A percentile compares a stretch with the other conserved stretches of the same genome.
Evolutionary conservation across 2,329 filamentous ascomycete genomes (phyloP).

Genomic region (Aureobasidium sp.): DNA sequence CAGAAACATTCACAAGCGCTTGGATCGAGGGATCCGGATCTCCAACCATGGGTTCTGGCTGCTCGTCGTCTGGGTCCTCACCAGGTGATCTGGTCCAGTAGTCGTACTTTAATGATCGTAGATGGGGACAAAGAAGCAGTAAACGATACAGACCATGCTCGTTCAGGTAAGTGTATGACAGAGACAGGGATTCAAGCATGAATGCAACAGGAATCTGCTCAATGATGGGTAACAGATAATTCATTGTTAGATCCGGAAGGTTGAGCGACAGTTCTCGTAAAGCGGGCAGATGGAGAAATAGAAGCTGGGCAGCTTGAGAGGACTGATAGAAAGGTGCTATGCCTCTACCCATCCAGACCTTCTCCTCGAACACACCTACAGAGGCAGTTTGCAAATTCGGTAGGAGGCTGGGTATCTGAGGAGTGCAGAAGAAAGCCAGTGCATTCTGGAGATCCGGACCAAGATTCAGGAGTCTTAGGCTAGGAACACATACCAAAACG

Average conservation of each 20-base stretch:
- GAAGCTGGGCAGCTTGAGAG: background rate
- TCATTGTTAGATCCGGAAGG: background rate
- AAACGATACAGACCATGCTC: background rate
- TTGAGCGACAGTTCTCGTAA: background rate
- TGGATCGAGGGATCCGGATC: background rate
- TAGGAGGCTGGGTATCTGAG: background rate
- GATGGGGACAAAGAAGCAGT: background rate
- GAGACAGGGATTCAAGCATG: background rate
- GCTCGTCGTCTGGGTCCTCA: background rate
- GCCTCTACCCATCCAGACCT: conserved; percentile 1
- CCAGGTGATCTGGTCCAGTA: background rate
- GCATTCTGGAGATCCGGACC: background rate
- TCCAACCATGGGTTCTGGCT: background rate
- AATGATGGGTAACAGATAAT: background rate
- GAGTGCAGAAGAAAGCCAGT: background rate
- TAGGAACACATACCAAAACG: background rate
- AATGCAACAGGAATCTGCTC: background rate
- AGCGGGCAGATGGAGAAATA: background rate
- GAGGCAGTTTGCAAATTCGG: background rate
- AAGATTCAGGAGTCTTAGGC: background rate
- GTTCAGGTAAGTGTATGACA: background rate
- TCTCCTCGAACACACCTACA: background rate
- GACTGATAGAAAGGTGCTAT: background rate
- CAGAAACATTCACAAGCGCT: background rate
- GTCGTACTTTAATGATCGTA: background rate